A percentile compares a stretch with the other conserved stretches of the same genome.
Conservation (phyloP, 2,329 filamentous ascomycete species). For the Helotiales sp. region DNA sequence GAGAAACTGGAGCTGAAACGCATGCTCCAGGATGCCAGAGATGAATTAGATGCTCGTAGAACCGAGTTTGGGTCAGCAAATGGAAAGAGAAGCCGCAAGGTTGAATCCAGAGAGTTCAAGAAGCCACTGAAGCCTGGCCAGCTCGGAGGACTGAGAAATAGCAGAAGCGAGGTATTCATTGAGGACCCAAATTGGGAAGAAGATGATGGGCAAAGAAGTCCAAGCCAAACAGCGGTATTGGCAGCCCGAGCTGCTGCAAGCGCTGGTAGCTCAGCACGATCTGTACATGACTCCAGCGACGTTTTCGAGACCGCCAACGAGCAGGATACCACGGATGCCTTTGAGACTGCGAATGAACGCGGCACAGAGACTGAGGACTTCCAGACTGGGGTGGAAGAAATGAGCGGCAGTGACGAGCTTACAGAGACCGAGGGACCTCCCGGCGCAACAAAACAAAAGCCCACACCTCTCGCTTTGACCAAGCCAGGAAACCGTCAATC, state of each 20-base stretch:
- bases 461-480: slow-evolving; percentile 48
- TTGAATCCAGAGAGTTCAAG: slow-evolving; percentile 72
- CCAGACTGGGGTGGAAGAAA: slow-evolving; percentile 86
- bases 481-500: slow-evolving; percentile 66
- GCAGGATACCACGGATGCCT: slow-evolving; percentile 72
- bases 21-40: slow-evolving; percentile 91
- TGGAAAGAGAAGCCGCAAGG: slow-evolving; percentile 67
- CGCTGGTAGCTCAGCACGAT: slow-evolving; percentile 30
- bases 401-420: slow-evolving; percentile 73
- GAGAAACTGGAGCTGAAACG: slow-evolving; percentile 96
- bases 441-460: slow-evolving; percentile 45
- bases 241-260: slow-evolving; percentile 42
- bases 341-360: slow-evolving; percentile 79
- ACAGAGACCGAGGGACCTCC: slow-evolving; percentile 78
- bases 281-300: slow-evolving; percentile 60
- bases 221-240: slow-evolving; percentile 52
- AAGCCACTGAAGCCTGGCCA: slow-evolving; percentile 75
- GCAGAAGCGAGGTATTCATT: slow-evolving; percentile 76
- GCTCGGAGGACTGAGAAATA: slow-evolving; percentile 75
- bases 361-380: slow-evolving; percentile 92
- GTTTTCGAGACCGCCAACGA: slow-evolving; percentile 85
- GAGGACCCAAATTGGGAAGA: slow-evolving; percentile 94
- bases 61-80: slow-evolving; percentile 51
- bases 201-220: slow-evolving; percentile 61
- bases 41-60: slow-evolving; percentile 79